Evolutionary conservation across 2,329 filamentous ascomycete genomes (phyloP).

Genomic region (Mycogone perniciosa): DNA sequence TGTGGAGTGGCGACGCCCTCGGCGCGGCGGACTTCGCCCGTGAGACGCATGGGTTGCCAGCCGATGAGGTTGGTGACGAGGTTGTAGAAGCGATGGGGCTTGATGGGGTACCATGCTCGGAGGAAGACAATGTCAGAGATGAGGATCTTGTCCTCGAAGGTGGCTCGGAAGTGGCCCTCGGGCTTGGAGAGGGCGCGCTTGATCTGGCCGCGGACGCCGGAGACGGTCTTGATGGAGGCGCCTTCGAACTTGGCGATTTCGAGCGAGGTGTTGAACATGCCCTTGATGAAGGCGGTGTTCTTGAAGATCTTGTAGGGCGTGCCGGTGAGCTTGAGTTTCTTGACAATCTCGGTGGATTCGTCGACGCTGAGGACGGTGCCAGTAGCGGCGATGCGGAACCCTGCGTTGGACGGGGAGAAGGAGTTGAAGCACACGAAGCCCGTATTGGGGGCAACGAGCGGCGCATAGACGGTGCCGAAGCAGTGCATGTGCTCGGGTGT

Average conservation of each 20-base stretch:
- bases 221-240: conserved; percentile 91
- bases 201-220: conserved; percentile 92
- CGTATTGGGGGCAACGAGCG: conserved; percentile 90
- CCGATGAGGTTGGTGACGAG: conserved; percentile 88
- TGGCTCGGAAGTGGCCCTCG: conserved; percentile 92
- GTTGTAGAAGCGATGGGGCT: conserved; percentile 94
- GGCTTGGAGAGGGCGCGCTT: conserved; percentile 90
- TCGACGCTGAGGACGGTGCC: conserved; percentile 92
- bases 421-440: conserved; percentile 92
- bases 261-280: conserved; percentile 91
- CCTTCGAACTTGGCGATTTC: conserved; percentile 99
- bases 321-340: conserved; percentile 96
- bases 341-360: conserved; percentile 94
- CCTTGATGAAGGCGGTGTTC: conserved; percentile 97
- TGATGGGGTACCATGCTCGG: conserved; percentile 93
- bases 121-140: conserved; percentile 96
- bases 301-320: conserved; percentile 97
- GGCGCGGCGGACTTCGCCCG: conserved; percentile 79
- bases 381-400: conserved; percentile 90
- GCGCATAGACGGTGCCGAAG: conserved; percentile 91
- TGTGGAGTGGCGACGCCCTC: conserved; percentile 70
- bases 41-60: conserved; percentile 91
- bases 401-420: conserved; percentile 75
- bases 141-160: conserved; percentile 97
- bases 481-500: conserved; percentile 99